Evolutionary conservation across 2,329 filamentous ascomycete genomes (phyloP).

Genomic region (Fusarium dimerum): DNA sequence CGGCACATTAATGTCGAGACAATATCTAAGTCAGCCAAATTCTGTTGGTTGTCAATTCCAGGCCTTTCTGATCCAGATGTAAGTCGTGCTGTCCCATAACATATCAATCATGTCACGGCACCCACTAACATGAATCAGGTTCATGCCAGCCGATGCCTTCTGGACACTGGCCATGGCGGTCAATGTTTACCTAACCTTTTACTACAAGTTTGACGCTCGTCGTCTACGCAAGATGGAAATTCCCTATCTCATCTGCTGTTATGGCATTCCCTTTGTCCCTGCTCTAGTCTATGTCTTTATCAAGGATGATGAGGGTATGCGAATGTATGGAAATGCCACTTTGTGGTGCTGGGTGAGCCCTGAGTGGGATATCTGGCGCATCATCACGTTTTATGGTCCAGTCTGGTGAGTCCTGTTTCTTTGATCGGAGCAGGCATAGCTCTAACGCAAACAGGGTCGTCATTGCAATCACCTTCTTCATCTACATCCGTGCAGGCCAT

Average conservation of each 20-base stretch:
- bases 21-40: slow-evolving; percentile 51
- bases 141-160: slow-evolving; percentile 73
- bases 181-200: slow-evolving; percentile 83
- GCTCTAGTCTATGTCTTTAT: slow-evolving; percentile 70
- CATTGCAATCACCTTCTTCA: slow-evolving; percentile 61
- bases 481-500: slow-evolving; percentile 66
- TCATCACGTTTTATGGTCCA: slow-evolving; percentile 73
- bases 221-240: slow-evolving; percentile 68
- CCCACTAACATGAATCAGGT: slow-evolving; percentile 52
- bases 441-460: slow-evolving; percentile 50
- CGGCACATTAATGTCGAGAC: slow-evolving; percentile 70
- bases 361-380: slow-evolving; percentile 70
- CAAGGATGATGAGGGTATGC: slow-evolving; percentile 48
- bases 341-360: slow-evolving; percentile 79
- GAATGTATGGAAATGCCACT: slow-evolving; percentile 72
- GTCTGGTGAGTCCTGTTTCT: slow-evolving; percentile 55
- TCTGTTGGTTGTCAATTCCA: slow-evolving; percentile 70
- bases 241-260: slow-evolving; percentile 69
- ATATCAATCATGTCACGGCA: too few relatives aligned
- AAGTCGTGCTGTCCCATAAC: slow-evolving; percentile 31
- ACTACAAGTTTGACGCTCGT: slow-evolving; percentile 67
- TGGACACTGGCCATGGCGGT: slow-evolving; percentile 82
- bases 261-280: slow-evolving; percentile 71
- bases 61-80: slow-evolving; percentile 82
- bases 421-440: too few relatives aligned